Evolutionary conservation across 805 yeast species (phyloP), one percentile per base, ranked within the genome.

Genomic region (Cyberlindnera euphorbiiphila): DNA sequence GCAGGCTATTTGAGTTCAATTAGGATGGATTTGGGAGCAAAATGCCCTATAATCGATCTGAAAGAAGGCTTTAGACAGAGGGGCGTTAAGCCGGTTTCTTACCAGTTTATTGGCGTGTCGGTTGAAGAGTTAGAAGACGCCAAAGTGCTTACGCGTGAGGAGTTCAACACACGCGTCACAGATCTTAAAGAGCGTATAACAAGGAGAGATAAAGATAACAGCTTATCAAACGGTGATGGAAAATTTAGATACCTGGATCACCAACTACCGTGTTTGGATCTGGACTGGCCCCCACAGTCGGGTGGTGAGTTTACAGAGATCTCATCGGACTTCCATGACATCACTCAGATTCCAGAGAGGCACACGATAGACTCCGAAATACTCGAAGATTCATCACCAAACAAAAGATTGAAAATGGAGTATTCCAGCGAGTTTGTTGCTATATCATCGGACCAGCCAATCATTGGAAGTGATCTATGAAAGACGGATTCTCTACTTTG

Each of bases 41-140:
- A n/a, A n/a, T n/a, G n/a, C n/a, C n/a, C n/a, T n/a, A n/a, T 48
- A 4, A 27, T 43, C 1, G 51, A 41, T 16, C 24, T 50, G 4
- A 25, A 37, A 9, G 29, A 31, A 5, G 45, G 36, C 1, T 25
- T 48, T 5, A 10, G 18, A 12, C 20, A 21, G 14, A 41, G 36
- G 10, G 37, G 28, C 1, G 34, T 47, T n/a, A 37, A 22, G 4
- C 23, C 21, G 4, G 12, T 23, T 5, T 28, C 25, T 5, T 27
- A 43, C 23, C 22, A 13, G 5, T 25, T 48, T 14, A 22, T 28
- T 25, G 46, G 48, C n/a, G 15, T 45, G 12, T 22, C 40, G 12
- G 24, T 29, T 29, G 35, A 19, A 3, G 42, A 36, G 9, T 33
- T 44, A 11, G 32, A 26, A 6, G 29, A 29, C 5, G 32, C 38